Evolutionary conservation across 108 stramenopile species (phyloP).

Genomic region (Aurantiochytrium sp.): DNA sequence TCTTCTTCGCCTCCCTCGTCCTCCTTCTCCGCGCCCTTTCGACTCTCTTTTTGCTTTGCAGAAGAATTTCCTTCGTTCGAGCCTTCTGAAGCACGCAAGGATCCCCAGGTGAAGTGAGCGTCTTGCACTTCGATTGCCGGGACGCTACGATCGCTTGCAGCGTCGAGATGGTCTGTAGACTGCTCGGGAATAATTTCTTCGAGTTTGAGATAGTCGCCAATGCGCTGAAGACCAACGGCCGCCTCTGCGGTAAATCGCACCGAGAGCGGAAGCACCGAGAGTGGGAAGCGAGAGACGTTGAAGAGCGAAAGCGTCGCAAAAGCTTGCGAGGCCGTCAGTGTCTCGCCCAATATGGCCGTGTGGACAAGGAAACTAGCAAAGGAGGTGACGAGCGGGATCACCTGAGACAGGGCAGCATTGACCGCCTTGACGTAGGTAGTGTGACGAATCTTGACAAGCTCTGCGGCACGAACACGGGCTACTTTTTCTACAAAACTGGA

Average conservation of each 20-base stretch:
- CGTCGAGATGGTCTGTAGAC: neutral
- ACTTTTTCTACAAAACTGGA: slow-evolving; percentile 17
- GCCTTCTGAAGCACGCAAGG: neutral
- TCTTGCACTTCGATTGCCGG: neutral
- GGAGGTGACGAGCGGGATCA: neutral
- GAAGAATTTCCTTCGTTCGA: no score
- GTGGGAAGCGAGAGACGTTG: neutral
- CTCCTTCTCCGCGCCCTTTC: neutral
- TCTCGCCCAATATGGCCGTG: neutral
- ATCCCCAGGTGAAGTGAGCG: neutral
- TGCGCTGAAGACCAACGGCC: neutral
- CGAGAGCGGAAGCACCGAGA: neutral
- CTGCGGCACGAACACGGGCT: neutral
- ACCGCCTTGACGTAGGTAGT: neutral
- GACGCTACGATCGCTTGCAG: neutral
- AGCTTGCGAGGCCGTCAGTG: neutral
- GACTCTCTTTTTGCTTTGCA: no score
- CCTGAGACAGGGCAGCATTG: neutral
- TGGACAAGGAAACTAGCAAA: neutral
- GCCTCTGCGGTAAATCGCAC: neutral
- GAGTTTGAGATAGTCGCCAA: neutral
- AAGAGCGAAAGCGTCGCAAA: neutral
- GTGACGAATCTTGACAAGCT: neutral
- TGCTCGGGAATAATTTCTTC: neutral
- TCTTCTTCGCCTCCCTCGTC: neutral